Evolutionary conservation across 2,329 filamentous ascomycete genomes (phyloP), one percentile per base, ranked within the genome.

Genomic region (Diaporthe humulicola): DNA sequence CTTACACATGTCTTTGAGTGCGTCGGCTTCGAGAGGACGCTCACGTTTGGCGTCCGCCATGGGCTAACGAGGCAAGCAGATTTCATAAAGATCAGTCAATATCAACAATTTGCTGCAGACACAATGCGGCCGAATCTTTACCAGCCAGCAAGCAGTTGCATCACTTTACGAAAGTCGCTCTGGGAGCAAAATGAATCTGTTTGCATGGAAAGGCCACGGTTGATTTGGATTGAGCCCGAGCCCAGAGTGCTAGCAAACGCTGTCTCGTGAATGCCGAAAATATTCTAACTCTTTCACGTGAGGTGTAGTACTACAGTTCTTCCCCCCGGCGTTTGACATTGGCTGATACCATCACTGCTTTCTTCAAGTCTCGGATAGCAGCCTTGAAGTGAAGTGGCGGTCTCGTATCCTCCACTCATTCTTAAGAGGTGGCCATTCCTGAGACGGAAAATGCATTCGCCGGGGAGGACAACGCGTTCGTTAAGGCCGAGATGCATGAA

Each of bases 291-390:
- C 6, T 14, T 60, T 28, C n/a, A n/a, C n/a, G 7, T 40, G 22
- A 25, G 4, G 9, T 28, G 22, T 60, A n/a, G 7, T n/a, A 36
- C 30, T 7, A 36, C 56, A 58, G 17, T 19, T 36, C 57, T 60
- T 40, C 25, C 22, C 30, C 14, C 3, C 36, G 57, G 57, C 57
- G 25, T 14, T 40, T 6, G 30, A 25, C 33, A 40, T 40, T 28
- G 36, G 10, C 36, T 40, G 57, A 40, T 25, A 60, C n/a, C 12
- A 40, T n/a, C 56, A 40, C 28, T 17, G 10, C 33, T 36, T 60
- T 60, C 33, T 40, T 22, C n/a, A 36, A 36, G 57, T 60, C 57
- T 60, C 57, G 57, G 57, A 28, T 58, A 58, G 30, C 56, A n/a
- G 30, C 30, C 4, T 58, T 22, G 22, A 58, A 19, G 4, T 19